A percentile compares a stretch with the other conserved stretches of the same genome.
Conservation (phyloP, 2,329 filamentous ascomycete species). For the Ophiostoma australiae region DNA sequence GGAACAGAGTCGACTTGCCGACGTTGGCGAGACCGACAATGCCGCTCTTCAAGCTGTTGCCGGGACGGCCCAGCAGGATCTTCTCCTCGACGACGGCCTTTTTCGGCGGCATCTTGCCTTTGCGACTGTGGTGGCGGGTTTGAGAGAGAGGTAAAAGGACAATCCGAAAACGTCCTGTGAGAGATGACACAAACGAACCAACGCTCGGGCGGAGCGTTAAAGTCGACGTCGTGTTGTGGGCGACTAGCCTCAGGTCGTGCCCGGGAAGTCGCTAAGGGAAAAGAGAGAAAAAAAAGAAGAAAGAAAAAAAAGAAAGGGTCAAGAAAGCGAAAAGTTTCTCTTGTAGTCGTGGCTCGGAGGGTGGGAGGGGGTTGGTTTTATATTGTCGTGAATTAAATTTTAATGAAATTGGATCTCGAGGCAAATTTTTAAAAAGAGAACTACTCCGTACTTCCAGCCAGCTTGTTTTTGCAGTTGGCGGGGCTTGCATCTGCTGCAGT, state of each 20-base stretch:
- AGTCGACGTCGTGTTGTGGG: slow-evolving; percentile 38
- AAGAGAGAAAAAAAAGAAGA: slow-evolving; percentile 25
- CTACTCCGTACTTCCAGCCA: background rate
- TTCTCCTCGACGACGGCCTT: slow-evolving; percentile 90
- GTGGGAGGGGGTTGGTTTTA: slow-evolving; percentile 12
- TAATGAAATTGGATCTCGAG: background rate
- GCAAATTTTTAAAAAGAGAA: background rate
- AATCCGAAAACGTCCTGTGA: slow-evolving; percentile 11
- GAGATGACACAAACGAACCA: slow-evolving; percentile 11
- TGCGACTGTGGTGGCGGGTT: slow-evolving; percentile 35
- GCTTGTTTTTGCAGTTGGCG: slow-evolving; percentile 10
- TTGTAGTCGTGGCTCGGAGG: slow-evolving; percentile 2
- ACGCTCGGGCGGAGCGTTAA: slow-evolving; percentile 34
- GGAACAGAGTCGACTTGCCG: slow-evolving; percentile 98
- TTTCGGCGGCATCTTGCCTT: slow-evolving; percentile 86
- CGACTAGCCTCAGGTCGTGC: slow-evolving; percentile 23
- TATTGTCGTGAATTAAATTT: slow-evolving; percentile 10
- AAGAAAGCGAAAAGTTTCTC: slow-evolving; percentile 7
- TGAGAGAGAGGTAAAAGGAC: background rate
- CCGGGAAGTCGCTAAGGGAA: slow-evolving; percentile 20
- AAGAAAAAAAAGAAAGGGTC: slow-evolving; percentile 21
- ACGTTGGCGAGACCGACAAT: slow-evolving; percentile 99
- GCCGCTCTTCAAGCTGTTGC: slow-evolving; percentile 98
- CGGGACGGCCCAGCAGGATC: slow-evolving; percentile 88
- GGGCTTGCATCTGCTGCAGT: background rate